Base-by-base conservation (phyloP, 805 yeast genomes). In the Debaryomyces maramus region DNA sequence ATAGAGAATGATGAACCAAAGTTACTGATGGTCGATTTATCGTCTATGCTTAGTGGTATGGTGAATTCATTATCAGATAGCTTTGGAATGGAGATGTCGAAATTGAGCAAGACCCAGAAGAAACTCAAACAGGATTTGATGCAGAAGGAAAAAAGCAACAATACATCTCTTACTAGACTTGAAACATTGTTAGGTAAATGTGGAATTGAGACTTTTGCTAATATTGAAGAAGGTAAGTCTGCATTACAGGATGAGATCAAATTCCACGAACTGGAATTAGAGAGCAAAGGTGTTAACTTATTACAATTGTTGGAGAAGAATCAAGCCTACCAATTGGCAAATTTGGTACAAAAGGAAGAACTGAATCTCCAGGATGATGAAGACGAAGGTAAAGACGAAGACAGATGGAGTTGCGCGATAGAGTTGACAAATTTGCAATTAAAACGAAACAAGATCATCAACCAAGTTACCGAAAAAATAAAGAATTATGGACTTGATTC, bases 11-110 rank as follows among this genome's bases (percentile, higher is more conserved):
- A 4, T 46, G 55, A 37, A 48, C 51, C 40, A 6, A 57, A 50
- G 24, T 44, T 68, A 30, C 63, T 61, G 14, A 51, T 60, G 50
- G 39, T 46, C 16, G 75, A 70, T 44, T 52, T 68, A 30, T 51
- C 65, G 16, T 43, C 58, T 1, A 68, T 70, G 67, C 44, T 69
- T 14, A 46, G 47, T 22, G 63, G 64, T 5, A 61, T 79, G 58
- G 70, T 81, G 1, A 65, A 67, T 38, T 72, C 78, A n/a, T 62
- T 82, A 37, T 47, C 75, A 16, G 75, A 71, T 14, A 65, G 75
- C n/a, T 87, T 81, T 55, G 81, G 79, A 36, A 57, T 66, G 14
- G 63, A 77, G 31, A 79, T 48, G 73, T 73, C 45, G 28, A 72
- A 79, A 4, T 44, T 65, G 15, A 54, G 50, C 19, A 38, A 39